phyloP scores from a whole-genome alignment of 768 basidiomycete genomes.

The Suillus fuscotomentosus region DNA sequence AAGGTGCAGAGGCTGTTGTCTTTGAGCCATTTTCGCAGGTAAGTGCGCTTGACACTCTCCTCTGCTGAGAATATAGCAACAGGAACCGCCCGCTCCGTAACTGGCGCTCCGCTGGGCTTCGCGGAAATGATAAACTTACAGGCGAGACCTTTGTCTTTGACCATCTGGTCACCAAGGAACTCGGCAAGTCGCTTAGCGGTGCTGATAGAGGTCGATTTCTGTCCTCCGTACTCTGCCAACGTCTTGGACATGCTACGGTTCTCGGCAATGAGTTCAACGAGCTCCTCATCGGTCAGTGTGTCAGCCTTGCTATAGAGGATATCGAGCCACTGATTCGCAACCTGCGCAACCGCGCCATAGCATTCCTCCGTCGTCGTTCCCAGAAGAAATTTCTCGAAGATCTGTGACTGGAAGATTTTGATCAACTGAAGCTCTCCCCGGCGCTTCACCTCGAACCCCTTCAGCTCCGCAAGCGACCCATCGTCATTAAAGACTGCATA shows the following conservation, averaged over 20 bases:
- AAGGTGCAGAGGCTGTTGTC: constrained; percentile 86
- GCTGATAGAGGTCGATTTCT: constrained; percentile 98
- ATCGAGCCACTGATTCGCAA: constrained; percentile 97
- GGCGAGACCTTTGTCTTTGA: constrained; percentile 97
- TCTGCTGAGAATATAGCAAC: constrained; percentile 98
- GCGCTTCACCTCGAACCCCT: constrained; percentile 98
- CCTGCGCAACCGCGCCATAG: constrained; percentile 88
- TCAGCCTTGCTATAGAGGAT: constrained; percentile 86
- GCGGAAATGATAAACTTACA: constrained; percentile 99
- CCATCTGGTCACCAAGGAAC: constrained; percentile 97
- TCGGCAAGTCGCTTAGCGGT: constrained; percentile 94
- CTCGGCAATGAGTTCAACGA: constrained; percentile 97
- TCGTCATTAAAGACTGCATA: constrained; percentile 99
- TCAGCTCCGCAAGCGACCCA: constrained; percentile 94
- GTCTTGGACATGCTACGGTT: constrained; percentile 98
- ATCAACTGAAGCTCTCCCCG: constrained; percentile 96
- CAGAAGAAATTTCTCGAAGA: constrained; percentile 96
- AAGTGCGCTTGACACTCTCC: constrained; percentile 82
- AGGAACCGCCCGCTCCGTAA: constrained; percentile 95
- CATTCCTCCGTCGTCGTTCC: constrained; percentile 94
- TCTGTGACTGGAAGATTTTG: constrained; percentile 98
- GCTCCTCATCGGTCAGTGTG: constrained; percentile 85
- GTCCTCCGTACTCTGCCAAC: constrained; percentile 90
- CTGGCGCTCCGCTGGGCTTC: constrained; percentile 88
- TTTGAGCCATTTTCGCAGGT: constrained; percentile 95